Percentiles rank a stretch among this genome's conserved stretches.
Evolutionary conservation across 345 rosid genomes (phyloP).

Genomic region (Jatropha curcas): DNA sequence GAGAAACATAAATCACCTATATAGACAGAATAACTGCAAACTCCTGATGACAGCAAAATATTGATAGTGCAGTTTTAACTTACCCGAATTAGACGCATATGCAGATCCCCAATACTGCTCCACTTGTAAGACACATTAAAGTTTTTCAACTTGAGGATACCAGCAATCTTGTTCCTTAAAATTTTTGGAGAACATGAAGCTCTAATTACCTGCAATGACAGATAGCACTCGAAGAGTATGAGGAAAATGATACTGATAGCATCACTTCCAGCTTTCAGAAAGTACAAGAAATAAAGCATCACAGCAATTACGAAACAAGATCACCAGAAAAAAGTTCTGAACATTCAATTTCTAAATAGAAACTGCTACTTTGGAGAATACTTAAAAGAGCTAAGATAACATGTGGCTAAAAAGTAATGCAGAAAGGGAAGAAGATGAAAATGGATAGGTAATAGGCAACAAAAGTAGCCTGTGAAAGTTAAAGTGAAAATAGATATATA

Average conservation of each 20-base stretch:
- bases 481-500: background rate
- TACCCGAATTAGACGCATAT: slow-evolving; percentile 55
- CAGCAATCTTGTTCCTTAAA: slow-evolving; percentile 46
- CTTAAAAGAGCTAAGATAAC: background rate
- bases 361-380: background rate
- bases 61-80: background rate
- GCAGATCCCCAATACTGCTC: slow-evolving; percentile 56
- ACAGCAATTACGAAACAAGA: background rate
- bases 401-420: background rate
- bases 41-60: background rate
- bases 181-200: slow-evolving; percentile 53
- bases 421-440: background rate
- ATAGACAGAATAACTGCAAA: background rate
- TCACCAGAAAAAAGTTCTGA: background rate
- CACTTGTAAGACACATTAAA: slow-evolving; percentile 52
- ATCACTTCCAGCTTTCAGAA: background rate
- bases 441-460: background rate
- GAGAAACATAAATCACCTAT: background rate
- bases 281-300: background rate
- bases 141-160: slow-evolving; percentile 42
- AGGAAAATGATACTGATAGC: background rate
- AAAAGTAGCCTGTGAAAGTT: background rate
- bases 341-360: background rate
- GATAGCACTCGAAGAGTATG: background rate
- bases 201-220: slow-evolving; percentile 43